phyloP scores from a whole-genome alignment of 345 rosid species.

The Rhodamnia rubescens region DNA sequence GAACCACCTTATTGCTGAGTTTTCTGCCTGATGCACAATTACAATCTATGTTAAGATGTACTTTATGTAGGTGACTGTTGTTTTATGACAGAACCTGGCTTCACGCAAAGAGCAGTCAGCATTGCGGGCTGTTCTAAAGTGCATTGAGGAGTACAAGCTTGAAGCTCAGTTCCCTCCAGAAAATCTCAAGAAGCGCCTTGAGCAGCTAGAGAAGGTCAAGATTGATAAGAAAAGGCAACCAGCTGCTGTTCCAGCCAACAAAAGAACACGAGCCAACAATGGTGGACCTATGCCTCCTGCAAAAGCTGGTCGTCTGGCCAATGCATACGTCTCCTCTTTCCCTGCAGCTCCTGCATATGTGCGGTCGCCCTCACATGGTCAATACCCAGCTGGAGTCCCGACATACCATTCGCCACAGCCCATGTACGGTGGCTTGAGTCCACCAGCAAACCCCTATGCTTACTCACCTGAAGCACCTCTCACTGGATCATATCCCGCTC shows the following conservation, averaged over 20 bases:
- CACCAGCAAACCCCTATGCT: conserved; percentile 36
- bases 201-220: conserved; percentile 95
- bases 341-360: conserved; percentile 64
- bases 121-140: conserved; percentile 73
- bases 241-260: conserved; percentile 78
- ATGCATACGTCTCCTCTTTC: conserved; percentile 92
- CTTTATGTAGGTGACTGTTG: neutral
- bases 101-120: conserved; percentile 95
- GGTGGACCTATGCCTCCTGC: conserved; percentile 99
- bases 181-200: conserved; percentile 94
- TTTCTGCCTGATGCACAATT: neutral
- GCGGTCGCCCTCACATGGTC: conserved; percentile 78
- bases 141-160: conserved; percentile 97
- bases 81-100: conserved; percentile 51
- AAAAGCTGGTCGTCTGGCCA: conserved; percentile 87
- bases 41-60: neutral
- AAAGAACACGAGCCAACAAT: conserved; percentile 79
- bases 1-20: neutral
- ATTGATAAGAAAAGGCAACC: conserved; percentile 87
- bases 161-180: conserved; percentile 76
- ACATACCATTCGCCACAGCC: conserved; percentile 63
- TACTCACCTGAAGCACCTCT: conserved; percentile 58
- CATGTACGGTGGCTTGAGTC: conserved; percentile 50
- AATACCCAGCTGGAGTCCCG: conserved; percentile 49
- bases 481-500: conserved; percentile 36